Percentiles rank a stretch among this genome's conserved stretches.
Conservation (phyloP, 768 basidiomycete species). For the Erythrobasidium yunnanense region DNA sequence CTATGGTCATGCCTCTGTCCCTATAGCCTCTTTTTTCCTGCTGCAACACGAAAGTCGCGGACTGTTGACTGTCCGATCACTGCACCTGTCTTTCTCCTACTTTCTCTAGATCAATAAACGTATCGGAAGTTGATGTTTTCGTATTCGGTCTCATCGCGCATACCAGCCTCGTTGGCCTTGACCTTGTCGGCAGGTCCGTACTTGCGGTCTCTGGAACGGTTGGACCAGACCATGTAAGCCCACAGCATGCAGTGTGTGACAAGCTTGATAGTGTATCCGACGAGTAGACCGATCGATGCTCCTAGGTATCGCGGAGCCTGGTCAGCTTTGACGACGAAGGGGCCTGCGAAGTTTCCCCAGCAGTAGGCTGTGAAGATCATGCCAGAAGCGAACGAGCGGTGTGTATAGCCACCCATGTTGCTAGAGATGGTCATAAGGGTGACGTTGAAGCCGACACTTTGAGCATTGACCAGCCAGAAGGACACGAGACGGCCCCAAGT, state of each 20-base stretch:
- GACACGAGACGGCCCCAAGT: neutral
- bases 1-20: too few species aligned
- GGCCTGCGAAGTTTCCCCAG: conserved; percentile 2
- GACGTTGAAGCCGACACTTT: neutral
- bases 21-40: too few species aligned
- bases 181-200: neutral
- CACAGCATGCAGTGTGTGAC: neutral
- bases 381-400: neutral
- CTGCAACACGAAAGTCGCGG: too few species aligned
- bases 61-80: neutral
- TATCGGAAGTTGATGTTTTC: conserved; percentile 1
- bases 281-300: neutral
- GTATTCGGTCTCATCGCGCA: neutral
- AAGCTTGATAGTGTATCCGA: neutral
- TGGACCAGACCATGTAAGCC: neutral
- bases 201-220: neutral
- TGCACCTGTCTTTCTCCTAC: too few species aligned
- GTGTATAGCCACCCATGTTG: neutral
- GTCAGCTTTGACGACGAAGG: neutral
- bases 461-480: neutral
- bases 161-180: neutral
- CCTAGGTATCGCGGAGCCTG: neutral
- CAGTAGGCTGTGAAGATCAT: neutral
- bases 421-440: neutral
- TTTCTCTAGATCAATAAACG: neutral